Percentiles rank a stretch among this genome's conserved stretches.
These are phyloP conservation scores for Polytolypa hystricis DNA, from an alignment of 2,329 filamentous ascomycete species.

Conservation along the genomic window DNA sequence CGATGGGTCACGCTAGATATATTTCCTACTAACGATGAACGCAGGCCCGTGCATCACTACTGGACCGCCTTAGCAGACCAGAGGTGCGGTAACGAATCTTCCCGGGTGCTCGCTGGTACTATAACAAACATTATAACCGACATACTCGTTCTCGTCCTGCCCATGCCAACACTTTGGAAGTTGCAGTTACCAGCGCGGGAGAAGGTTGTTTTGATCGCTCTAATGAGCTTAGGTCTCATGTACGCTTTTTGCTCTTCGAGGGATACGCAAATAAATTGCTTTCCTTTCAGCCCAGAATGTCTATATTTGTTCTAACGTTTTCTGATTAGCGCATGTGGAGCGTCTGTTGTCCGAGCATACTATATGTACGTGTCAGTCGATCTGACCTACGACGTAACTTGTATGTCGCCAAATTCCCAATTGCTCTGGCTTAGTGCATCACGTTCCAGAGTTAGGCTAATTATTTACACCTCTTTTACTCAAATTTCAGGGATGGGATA, in stretches of 20 bases:
- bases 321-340: constrained; percentile 9
- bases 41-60: constrained; percentile 9
- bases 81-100: constrained; percentile 8
- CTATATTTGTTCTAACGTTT: neutral
- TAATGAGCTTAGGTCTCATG: constrained; percentile 14
- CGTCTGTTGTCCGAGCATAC: constrained; percentile 9
- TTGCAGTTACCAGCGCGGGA: constrained; percentile 10
- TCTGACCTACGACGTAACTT: constrained; percentile 12
- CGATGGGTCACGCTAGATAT: neutral
- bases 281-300: neutral
- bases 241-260: constrained; percentile 4
- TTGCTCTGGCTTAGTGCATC: too few relatives aligned
- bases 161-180: constrained; percentile 12
- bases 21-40: neutral
- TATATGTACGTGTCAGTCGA: constrained; percentile 8
- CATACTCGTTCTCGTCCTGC: constrained; percentile 10
- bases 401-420: constrained; percentile 8
- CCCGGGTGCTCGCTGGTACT: constrained; percentile 6
- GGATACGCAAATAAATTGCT: too few relatives aligned
- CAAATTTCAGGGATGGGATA: constrained; percentile 11
- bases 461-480: neutral
- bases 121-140: constrained; percentile 11
- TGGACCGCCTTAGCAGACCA: constrained; percentile 5
- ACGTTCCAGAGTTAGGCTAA: too few relatives aligned
- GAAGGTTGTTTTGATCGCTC: constrained; percentile 8